phyloP scores from a whole-genome alignment of 2,329 filamentous ascomycete genomes.

The Verticillium albo-atrum region DNA sequence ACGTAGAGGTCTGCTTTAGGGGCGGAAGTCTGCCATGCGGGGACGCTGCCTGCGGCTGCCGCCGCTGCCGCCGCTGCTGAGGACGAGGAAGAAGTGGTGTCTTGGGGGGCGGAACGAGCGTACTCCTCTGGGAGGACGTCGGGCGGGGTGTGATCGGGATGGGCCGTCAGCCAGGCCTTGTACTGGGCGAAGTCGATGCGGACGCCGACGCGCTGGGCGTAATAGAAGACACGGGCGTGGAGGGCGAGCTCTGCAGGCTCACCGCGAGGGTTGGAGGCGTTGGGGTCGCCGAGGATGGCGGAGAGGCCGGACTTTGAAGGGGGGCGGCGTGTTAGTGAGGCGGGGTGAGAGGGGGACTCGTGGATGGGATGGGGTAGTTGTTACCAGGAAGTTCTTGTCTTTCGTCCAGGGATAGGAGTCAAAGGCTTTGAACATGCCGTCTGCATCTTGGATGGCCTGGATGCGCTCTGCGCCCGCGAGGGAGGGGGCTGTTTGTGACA shows the following conservation, averaged over 20 bases:
- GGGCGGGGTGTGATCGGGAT: slow-evolving; percentile 27
- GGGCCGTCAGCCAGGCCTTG: slow-evolving; percentile 53
- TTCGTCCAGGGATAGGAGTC: slow-evolving; percentile 64
- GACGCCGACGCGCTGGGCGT: slow-evolving; percentile 43
- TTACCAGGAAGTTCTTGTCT: slow-evolving; percentile 64
- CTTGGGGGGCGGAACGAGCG: slow-evolving; percentile 13
- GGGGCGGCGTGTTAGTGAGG: neutral
- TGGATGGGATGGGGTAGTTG: neutral
- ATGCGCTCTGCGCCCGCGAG: slow-evolving; percentile 30
- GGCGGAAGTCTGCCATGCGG: slow-evolving; percentile 45
- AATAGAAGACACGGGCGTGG: slow-evolving; percentile 66
- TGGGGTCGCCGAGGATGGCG: slow-evolving; percentile 58
- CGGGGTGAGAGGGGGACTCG: neutral
- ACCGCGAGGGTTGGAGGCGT: slow-evolving; percentile 34
- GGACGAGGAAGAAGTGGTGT: neutral
- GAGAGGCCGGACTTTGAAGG: slow-evolving; percentile 48
- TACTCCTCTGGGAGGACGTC: slow-evolving; percentile 31
- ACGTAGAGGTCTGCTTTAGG: slow-evolving; percentile 43
- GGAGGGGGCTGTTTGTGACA: slow-evolving; percentile 1
- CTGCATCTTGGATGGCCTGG: slow-evolving; percentile 31
- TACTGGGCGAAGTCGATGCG: slow-evolving; percentile 64
- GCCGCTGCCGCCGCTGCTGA: slow-evolving; percentile 3
- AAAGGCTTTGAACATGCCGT: slow-evolving; percentile 53
- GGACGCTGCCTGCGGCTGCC: slow-evolving; percentile 7
- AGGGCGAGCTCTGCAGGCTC: slow-evolving; percentile 55